A percentile compares a stretch with the other conserved stretches of the same genome.
Evolutionary conservation across 2,329 filamentous ascomycete species (phyloP).

Genomic region (Seiridium unicorne): DNA sequence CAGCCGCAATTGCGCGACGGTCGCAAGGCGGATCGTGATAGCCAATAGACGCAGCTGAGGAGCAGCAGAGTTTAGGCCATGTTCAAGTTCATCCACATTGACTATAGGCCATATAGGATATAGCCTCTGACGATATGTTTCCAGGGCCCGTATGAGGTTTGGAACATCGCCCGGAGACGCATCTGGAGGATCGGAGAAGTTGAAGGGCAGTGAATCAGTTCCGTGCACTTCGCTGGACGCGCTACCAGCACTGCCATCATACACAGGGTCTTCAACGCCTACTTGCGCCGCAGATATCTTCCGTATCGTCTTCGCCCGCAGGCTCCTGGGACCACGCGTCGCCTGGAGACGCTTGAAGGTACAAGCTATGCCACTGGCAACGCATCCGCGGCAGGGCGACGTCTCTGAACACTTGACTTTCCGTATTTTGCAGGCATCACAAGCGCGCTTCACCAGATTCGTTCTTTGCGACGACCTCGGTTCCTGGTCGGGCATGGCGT

Average conservation of each 20-base stretch:
- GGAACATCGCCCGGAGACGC: not conserved
- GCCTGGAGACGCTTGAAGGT: constrained; percentile 46
- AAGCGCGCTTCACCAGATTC: constrained; percentile 11
- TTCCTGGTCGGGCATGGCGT: constrained; percentile 2
- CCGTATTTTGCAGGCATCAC: constrained; percentile 50
- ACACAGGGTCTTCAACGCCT: not conserved
- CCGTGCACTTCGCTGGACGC: not conserved
- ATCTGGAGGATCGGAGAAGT: not conserved
- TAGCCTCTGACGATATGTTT: constrained; percentile 46
- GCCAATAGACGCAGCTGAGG: constrained; percentile 30
- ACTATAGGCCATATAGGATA: constrained; percentile 53
- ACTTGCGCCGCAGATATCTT: constrained; percentile 34
- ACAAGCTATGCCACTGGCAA: constrained; percentile 42
- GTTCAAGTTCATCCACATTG: constrained; percentile 39
- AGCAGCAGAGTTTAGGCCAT: constrained; percentile 33
- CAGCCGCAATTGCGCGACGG: constrained; percentile 46
- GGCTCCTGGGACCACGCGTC: constrained; percentile 42
- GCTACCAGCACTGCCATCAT: not conserved
- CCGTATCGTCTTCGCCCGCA: constrained; percentile 43
- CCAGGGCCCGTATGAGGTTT: constrained; percentile 30
- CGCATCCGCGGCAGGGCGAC: constrained; percentile 44
- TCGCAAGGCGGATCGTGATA: constrained; percentile 44
- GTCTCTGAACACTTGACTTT: constrained; percentile 50
- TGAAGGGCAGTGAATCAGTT: not conserved
- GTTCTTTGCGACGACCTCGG: constrained; percentile 9